Base-by-base conservation (phyloP, 495 filamentous ascomycete genomes). In the Cercophora samala region DNA sequence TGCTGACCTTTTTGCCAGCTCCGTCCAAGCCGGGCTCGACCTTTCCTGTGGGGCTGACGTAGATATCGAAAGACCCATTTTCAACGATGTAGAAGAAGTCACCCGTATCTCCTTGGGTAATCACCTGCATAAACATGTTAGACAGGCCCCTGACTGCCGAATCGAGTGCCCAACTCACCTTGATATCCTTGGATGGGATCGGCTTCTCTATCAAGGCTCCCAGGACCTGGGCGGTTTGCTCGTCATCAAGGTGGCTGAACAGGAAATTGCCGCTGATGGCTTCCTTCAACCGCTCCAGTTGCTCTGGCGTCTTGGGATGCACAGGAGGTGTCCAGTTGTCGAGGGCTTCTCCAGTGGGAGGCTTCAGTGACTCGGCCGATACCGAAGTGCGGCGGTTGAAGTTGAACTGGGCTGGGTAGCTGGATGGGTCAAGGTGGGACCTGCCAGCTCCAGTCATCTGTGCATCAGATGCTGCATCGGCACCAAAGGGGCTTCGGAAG, bases 31-130 rank as follows among this genome's bases (percentile, higher is more conserved):
- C 96, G 0, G 93, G 85, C 72, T 95, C 89, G 65, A 96, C 83
- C 6, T 88, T 80, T 63, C 93, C 93, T n/a, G 84, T 82, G 2
- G 81, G 75, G 77, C 97, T 92, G 82, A 98, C 92, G 72, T 95
- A 91, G 64, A 98, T 89, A 72, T 97, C 93, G 72, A 98, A 99
- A 19, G 83, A 82, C 29, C 95, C 95, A 58, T 89, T 88, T 76
- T 99, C 95, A 65, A 98, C 93, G 58, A 99, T 89, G 75, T 99
- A 99, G 79, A 99, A 99, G 82, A 91, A 98, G 75, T 99, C 95
- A 21, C 95, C 95, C 0, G 92, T 90, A 73, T 98, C 95, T 24
- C 95, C 95, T 82, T 99, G 95, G 23, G 88, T 90, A 72, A 99
- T 97, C 64, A 99, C 92, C 80, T 88, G 71, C 56, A n/a, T 63